Evolutionary conservation across 2,329 filamentous ascomycete species (phyloP), one percentile per base, ranked within the genome.

Genomic region (Aspergillus pseudoglaucus): DNA sequence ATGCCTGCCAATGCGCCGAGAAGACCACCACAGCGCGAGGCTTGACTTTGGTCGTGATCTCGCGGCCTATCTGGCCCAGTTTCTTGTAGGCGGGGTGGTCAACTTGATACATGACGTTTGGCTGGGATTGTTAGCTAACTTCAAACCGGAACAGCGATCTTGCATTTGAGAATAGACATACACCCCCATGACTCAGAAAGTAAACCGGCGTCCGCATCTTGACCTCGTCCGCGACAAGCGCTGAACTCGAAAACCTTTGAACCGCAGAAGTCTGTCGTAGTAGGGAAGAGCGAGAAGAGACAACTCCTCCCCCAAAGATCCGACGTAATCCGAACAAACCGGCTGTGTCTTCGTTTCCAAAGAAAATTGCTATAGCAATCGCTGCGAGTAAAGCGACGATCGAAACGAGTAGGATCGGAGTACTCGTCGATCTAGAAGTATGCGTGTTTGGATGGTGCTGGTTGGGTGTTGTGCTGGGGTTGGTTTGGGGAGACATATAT

Each of bases 1-100:
- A 47, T 6, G 76, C 81, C 67, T 87, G 82, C 86, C 87, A 90
- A 65, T 90, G 86, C 1, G 85, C 87, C 1, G 85, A 88, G 62
- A 90, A 84, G 22, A 89, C 83, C 1, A 90, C 81, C 14, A 90
- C 77, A 2, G 85, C 87, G 52, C 80, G 83, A 1, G 86, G 86
- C 58, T 83, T 84, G 39, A 88, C 80, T 52, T 81, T 79, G 23
- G 78, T 72, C 0, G 84, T 88, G 61, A 90, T 88, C 58, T 89
- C 85, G 6, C 66, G 73, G 38, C 86, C 86, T 45, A 88, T 82
- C 20, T 74, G 64, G 55, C 83, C 77, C 4, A 90, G 77, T 47
- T 84, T 72, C 3, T 72, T 62, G 58, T 85, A 87, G 8, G 81
- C 86, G 1, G 84, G 82, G 60, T 90, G 86, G 0, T 80, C 63